Evolutionary conservation across 345 rosid genomes (phyloP).

Genomic region (Gossypium ekmanianum): DNA sequence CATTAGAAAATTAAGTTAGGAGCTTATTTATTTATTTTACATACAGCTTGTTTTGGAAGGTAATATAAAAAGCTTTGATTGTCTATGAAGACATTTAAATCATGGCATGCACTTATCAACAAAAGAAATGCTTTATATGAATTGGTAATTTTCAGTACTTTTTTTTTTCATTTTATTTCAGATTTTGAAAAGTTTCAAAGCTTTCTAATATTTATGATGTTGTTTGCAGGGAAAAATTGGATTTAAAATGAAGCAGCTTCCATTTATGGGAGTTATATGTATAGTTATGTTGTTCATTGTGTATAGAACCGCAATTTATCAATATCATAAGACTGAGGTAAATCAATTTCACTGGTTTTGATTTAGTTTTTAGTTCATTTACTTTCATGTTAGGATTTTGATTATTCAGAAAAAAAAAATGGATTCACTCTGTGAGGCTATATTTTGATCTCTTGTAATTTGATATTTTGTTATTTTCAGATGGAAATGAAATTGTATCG

Average conservation of each 20-base stretch:
- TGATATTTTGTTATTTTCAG: constrained; percentile 36
- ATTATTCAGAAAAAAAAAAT: not conserved
- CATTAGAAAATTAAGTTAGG: constrained; percentile 4
- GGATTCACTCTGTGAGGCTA: not conserved
- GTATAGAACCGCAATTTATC: constrained; percentile 74
- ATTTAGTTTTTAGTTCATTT: not conserved
- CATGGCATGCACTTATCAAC: constrained; percentile 57
- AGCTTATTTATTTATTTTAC: not conserved
- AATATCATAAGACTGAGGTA: constrained; percentile 79
- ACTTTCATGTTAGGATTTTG: not conserved
- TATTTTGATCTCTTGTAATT: constrained; percentile 13
- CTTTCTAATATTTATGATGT: not conserved
- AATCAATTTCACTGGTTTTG: constrained; percentile 1
- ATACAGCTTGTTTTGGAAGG: constrained; percentile 40
- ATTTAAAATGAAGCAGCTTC: constrained; percentile 66
- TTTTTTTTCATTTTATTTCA: constrained; percentile 1
- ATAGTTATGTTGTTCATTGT: constrained; percentile 69
- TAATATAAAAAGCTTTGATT: constrained; percentile 27
- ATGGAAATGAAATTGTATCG: constrained; percentile 59
- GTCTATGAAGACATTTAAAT: constrained; percentile 67
- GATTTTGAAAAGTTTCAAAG: not conserved
- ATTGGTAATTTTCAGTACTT: constrained; percentile 38
- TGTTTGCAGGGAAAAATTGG: constrained; percentile 59
- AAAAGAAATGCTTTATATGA: constrained; percentile 57
- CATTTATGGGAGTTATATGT: constrained; percentile 63